phyloP scores from a whole-genome alignment of 495 filamentous ascomycete species.

The Hyaloscypha variabilis region DNA sequence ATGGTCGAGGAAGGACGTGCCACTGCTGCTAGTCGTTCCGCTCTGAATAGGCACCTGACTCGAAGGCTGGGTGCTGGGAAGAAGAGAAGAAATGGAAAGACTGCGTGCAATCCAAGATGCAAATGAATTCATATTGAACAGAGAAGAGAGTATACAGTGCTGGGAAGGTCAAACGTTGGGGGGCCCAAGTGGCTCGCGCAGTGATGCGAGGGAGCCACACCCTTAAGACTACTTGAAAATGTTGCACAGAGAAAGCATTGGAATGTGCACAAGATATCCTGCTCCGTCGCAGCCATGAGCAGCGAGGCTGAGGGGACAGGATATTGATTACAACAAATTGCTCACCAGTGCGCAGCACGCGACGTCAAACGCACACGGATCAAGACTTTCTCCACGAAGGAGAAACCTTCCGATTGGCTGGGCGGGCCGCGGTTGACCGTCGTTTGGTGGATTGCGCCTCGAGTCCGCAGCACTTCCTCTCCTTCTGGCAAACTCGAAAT shows the following conservation, averaged over 20 bases:
- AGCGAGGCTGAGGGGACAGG: neutral
- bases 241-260: neutral
- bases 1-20: slow-evolving; percentile 37
- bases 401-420: neutral
- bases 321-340: neutral
- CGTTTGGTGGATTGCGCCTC: neutral
- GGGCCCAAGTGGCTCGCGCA: no score
- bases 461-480: no score
- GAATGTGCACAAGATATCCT: neutral
- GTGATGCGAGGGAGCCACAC: neutral
- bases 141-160: neutral
- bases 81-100: neutral
- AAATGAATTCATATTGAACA: neutral
- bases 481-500: no score
- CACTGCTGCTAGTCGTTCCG: neutral
- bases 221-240: neutral
- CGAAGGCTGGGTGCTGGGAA: neutral
- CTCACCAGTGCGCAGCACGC: neutral
- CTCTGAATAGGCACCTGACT: neutral
- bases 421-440: neutral
- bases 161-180: neutral
- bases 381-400: no score
- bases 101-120: neutral
- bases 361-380: neutral
- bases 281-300: neutral